Evolutionary conservation across 129 eudicot species (phyloP).

Genomic region (Flaveria linearis): DNA sequence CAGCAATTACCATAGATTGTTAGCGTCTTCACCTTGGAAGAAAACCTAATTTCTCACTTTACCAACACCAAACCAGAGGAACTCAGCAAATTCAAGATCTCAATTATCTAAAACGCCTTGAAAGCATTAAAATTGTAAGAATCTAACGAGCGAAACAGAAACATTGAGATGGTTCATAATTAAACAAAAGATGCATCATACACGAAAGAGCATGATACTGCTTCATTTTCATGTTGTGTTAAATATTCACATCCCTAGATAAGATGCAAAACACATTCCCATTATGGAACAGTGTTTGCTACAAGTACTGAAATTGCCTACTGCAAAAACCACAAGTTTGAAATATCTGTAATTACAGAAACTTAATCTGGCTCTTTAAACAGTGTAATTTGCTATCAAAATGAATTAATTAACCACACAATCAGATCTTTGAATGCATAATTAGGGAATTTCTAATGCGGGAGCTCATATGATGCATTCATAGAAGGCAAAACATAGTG

Average conservation of each 20-base stretch:
- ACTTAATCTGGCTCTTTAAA: background rate
- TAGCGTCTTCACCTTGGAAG: background rate
- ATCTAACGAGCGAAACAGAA: background rate
- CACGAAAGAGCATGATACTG: no score
- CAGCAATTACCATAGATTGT: background rate
- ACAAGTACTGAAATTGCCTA: background rate
- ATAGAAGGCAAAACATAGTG: background rate
- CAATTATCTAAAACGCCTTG: background rate
- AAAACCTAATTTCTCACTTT: conserved; percentile 25
- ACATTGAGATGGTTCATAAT: no score
- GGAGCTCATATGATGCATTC: conserved; percentile 3
- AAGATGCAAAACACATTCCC: conserved; percentile 22
- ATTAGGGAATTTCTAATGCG: background rate
- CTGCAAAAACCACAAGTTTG: background rate
- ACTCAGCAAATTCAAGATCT: conserved; percentile 18
- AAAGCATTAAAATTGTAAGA: conserved; percentile 12
- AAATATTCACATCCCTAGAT: conserved; percentile 3
- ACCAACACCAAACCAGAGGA: background rate
- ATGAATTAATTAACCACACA: background rate
- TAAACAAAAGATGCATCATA: no score
- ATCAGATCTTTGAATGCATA: background rate
- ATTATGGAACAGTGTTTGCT: background rate
- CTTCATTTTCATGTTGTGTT: no score
- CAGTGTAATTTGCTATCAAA: background rate
- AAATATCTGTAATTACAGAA: background rate